These are phyloP conservation scores for Tolypocladium pustulatum DNA, from an alignment of 2,329 filamentous ascomycete genomes.

Conservation along the genomic window DNA sequence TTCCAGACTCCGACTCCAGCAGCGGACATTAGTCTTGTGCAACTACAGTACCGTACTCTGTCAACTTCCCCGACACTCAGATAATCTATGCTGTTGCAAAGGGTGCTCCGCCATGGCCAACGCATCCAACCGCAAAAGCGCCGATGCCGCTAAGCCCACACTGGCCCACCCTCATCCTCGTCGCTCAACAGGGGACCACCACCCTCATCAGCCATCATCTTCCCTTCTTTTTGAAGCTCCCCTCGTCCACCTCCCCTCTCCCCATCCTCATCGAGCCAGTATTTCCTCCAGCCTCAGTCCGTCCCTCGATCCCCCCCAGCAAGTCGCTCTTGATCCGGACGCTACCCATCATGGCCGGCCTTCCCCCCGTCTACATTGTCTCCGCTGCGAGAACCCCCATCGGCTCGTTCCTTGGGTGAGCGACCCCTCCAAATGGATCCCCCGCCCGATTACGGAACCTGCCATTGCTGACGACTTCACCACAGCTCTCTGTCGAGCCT, in stretches of 20 bases:
- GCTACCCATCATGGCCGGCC: constrained; percentile 53
- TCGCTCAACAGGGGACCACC: not conserved
- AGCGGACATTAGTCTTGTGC: no score
- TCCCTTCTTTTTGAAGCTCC: not conserved
- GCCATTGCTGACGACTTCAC: constrained; percentile 9
- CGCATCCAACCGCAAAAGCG: not conserved
- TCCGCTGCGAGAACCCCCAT: constrained; percentile 83
- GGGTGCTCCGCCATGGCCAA: not conserved
- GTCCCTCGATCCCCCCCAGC: not conserved
- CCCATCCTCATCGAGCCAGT: not conserved
- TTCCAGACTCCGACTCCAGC: no score
- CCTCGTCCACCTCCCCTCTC: not conserved
- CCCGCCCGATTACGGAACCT: not conserved
- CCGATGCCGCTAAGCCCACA: not conserved
- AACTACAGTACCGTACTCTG: no score
- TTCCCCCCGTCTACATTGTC: constrained; percentile 91
- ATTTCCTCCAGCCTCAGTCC: not conserved
- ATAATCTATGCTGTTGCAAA: not conserved
- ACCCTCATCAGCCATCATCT: not conserved
- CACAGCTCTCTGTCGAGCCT: constrained; percentile 77
- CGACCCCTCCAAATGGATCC: not conserved
- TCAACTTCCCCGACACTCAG: no score
- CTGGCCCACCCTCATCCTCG: not conserved
- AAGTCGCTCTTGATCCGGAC: not conserved
- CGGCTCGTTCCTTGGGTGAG: constrained; percentile 86